Conservation (phyloP, 2,329 filamentous ascomycete species). For the Alternaria tenuissima region DNA sequence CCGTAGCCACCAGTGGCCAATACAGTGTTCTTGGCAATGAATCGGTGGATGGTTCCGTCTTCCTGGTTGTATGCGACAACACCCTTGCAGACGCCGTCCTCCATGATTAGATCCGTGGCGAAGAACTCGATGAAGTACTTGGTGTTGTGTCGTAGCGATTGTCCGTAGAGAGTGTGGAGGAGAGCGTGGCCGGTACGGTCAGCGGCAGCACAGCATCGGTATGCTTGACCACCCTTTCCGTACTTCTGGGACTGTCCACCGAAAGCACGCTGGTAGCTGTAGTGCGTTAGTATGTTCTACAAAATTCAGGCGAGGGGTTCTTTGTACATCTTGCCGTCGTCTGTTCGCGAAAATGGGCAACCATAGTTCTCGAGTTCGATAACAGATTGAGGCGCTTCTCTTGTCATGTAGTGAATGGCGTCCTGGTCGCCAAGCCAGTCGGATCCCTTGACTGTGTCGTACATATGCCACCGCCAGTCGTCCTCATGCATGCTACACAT, state of each 20-base stretch:
- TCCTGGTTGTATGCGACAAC: conserved; percentile 98
- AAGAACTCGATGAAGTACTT: conserved; percentile 99
- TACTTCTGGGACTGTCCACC: conserved; percentile 95
- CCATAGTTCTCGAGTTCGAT: conserved; percentile 98
- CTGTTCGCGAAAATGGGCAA: conserved; percentile 94
- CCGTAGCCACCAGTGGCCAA: conserved; percentile 97
- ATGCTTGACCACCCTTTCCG: conserved; percentile 97
- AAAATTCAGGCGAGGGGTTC: not conserved
- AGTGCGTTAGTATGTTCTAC: conserved; percentile 15
- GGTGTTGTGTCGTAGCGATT: conserved; percentile 95
- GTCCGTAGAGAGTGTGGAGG: conserved; percentile 97
- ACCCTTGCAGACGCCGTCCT: conserved; percentile 95
- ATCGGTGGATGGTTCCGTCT: conserved; percentile 95
- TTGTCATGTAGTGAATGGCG: conserved; percentile 98
- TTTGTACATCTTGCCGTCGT: conserved; percentile 87
- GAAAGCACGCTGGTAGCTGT: conserved; percentile 94
- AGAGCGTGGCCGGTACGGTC: conserved; percentile 97
- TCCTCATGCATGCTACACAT: conserved; percentile 82
- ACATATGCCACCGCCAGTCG: conserved; percentile 99
- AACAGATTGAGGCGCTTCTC: conserved; percentile 89
- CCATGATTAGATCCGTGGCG: conserved; percentile 95
- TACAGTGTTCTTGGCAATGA: conserved; percentile 96
- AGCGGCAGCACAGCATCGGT: conserved; percentile 94
- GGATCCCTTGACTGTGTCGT: conserved; percentile 96
- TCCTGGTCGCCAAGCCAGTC: conserved; percentile 98